Conservation (phyloP, 306 rosid species). For the Vigna radiata region DNA sequence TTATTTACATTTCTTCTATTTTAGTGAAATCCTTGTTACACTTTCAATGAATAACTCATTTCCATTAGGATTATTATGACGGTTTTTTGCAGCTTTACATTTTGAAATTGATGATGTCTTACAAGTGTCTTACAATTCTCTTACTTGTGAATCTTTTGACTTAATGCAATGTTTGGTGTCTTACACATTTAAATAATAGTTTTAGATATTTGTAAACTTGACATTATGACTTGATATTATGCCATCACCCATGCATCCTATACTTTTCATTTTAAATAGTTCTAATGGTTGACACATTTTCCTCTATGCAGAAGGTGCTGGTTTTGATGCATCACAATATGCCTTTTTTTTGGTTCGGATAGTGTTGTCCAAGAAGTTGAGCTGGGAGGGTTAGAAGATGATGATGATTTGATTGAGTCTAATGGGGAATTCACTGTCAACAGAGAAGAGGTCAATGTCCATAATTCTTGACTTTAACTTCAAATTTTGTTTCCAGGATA, state of each 20-base stretch:
- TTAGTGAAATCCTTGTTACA: not conserved
- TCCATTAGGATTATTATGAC: not conserved
- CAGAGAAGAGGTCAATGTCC: constrained; percentile 64
- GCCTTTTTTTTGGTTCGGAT: constrained; percentile 87
- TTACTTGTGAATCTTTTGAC: no score
- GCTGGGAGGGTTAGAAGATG: constrained; percentile 87
- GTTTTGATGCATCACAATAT: constrained; percentile 91
- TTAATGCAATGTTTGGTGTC: no score
- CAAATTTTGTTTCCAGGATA: not conserved
- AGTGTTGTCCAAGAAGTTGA: constrained; percentile 78
- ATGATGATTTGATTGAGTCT: constrained; percentile 53
- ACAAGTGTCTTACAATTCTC: not conserved
- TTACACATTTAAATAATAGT: no score
- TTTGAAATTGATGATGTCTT: not conserved
- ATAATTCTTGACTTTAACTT: not conserved
- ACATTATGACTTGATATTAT: no score
- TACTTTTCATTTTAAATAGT: not conserved
- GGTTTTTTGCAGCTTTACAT: not conserved
- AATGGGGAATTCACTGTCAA: constrained; percentile 82
- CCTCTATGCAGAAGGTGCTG: constrained; percentile 46
- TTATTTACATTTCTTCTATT: not conserved
- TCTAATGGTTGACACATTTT: constrained; percentile 24
- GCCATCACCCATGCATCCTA: not conserved
- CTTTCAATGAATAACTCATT: not conserved
- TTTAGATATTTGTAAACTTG: no score